Conservation (phyloP, 2,329 filamentous ascomycete genomes). For the Ceratocystis eucalypticola region DNA sequence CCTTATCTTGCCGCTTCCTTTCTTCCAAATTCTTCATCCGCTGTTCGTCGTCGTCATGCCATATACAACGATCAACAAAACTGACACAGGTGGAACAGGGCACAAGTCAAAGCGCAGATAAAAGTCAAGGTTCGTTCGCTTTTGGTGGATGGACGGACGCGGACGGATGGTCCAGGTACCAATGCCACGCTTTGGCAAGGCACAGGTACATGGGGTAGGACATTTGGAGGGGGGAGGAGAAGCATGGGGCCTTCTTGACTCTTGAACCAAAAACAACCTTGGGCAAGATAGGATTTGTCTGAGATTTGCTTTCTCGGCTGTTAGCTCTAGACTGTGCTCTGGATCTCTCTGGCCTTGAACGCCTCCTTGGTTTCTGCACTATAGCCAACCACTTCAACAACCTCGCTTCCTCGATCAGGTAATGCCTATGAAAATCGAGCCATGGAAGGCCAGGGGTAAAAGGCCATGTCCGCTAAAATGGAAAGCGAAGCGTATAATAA, state of each 20-base stretch:
- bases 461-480: background rate
- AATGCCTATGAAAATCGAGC: background rate
- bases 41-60: slow-evolving; percentile 3
- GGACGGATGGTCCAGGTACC: slow-evolving; percentile 6
- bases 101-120: slow-evolving; percentile 1
- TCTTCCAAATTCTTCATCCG: background rate
- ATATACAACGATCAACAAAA: slow-evolving; percentile 6
- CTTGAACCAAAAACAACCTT: background rate
- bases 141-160: slow-evolving; percentile 7
- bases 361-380: background rate
- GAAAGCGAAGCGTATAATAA: background rate
- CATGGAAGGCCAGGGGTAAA: background rate
- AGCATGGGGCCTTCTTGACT: background rate
- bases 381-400: background rate
- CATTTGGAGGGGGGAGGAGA: background rate
- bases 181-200: slow-evolving; percentile 2
- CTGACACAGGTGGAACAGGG: slow-evolving; percentile 1
- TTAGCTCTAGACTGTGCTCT: background rate
- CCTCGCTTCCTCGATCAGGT: background rate
- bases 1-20: background rate
- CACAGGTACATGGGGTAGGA: slow-evolving; percentile 1
- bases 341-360: background rate
- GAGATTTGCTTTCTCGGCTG: background rate
- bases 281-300: background rate
- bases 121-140: slow-evolving; percentile 1